Evolutionary conservation across 257 asterid genomes (phyloP).

Genomic region (Solanum dulcamara): DNA sequence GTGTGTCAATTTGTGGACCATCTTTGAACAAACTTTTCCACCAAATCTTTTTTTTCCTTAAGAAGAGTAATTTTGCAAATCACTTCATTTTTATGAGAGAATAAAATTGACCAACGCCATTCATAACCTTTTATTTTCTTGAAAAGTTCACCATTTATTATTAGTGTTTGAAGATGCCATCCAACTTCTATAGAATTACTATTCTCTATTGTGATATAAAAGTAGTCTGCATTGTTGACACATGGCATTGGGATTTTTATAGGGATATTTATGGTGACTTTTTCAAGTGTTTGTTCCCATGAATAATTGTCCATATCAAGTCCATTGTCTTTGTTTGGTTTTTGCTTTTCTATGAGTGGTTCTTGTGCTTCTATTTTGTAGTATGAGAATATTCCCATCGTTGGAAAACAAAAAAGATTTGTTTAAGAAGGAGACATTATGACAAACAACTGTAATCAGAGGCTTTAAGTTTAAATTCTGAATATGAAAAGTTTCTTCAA

Average conservation of each 20-base stretch:
- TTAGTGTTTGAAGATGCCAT: constrained; percentile 43
- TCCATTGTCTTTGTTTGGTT: background rate
- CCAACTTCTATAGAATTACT: constrained; percentile 44
- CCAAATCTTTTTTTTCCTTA: too few species aligned
- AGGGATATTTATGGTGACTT: constrained; percentile 1
- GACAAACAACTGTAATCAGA: background rate
- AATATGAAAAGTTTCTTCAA: too few species aligned
- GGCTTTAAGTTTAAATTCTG: background rate
- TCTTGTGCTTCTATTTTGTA: constrained; percentile 37
- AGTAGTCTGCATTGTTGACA: constrained; percentile 19
- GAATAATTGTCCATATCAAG: constrained; percentile 17
- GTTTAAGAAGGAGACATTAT: background rate
- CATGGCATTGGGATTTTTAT: constrained; percentile 22
- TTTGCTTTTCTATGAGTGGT: too few species aligned
- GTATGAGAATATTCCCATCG: constrained; percentile 44
- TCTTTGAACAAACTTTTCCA: too few species aligned
- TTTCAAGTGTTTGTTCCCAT: constrained; percentile 30
- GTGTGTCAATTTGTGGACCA: too few species aligned
- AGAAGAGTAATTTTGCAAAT: too few species aligned
- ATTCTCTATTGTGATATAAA: constrained; percentile 44
- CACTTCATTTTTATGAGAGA: background rate
- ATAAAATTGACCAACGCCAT: constrained; percentile 6
- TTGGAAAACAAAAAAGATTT: background rate
- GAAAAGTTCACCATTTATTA: constrained; percentile 24
- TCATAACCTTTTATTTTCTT: constrained; percentile 6